Base-by-base conservation (phyloP, 768 basidiomycete species). In the Suillus paluster region DNA sequence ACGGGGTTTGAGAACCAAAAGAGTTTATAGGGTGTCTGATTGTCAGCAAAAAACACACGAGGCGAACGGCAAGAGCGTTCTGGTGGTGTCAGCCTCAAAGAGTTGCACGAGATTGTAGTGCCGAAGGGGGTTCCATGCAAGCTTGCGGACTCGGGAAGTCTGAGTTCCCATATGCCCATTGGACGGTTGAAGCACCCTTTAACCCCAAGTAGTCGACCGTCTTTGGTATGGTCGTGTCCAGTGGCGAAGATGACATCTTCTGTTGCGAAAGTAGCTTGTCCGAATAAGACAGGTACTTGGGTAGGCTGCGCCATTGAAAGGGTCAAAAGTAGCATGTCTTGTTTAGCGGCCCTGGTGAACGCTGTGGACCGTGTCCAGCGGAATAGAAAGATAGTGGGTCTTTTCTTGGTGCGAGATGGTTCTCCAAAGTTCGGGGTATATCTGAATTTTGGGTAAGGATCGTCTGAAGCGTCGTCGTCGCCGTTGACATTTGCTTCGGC, bases 371-470 rank as follows among this genome's bases (percentile, higher is more conserved):
- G 41, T 8, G 59, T 61, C 83, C 86, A 88, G 11, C 75, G 75
- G 54, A 87, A 79, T 14, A 90, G 55, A 67, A 86, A 91, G 8
- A 85, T 71, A 0, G 76, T 75, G 1, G 90, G 86, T 5, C 77
- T 73, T 61, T 79, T 82, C 68, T 82, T 86, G 5, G 81, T 82
- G 5, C 71, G 69, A n/a, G 88, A 69, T 6, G 81, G 80, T 72
- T 92, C 90, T 0, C 90, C 91, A 62, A 89, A 85, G 49, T 82
- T 78, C 5, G 89, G 88, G 1, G 67, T 75, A 69, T 82, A 91
- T 27, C 78, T 74, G 64, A 86, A 90, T 58, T 83, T 83, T 30
- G 67, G 68, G 64, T 75, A 72, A 23, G 68, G 65, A 49, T 68
- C 67, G 5, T 67, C 61, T 21, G 72, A 69, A 5, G 74, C 74